phyloP scores from a whole-genome alignment of 192 early-diverging fungal genomes.

The Dissophora globulifera region DNA sequence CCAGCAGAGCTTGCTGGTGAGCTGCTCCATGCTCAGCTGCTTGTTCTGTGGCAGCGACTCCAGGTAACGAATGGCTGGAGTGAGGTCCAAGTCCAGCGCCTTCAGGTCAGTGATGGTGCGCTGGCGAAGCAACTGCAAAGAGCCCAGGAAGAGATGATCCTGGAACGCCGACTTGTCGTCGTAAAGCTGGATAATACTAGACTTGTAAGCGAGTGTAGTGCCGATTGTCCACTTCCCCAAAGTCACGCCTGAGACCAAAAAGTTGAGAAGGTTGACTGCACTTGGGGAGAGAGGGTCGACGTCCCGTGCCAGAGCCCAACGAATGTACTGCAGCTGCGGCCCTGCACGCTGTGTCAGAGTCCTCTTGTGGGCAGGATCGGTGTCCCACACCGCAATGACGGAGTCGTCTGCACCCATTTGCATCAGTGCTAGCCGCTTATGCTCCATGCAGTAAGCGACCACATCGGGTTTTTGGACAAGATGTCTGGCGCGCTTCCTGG shows the following conservation, averaged over 20 bases:
- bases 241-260: background rate
- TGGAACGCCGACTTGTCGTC: conserved; percentile 1
- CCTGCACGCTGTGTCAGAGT: background rate
- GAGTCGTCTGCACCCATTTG: background rate
- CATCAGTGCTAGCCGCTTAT: conserved; percentile 1
- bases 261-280: conserved; percentile 3
- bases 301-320: background rate
- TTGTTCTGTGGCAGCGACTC: background rate
- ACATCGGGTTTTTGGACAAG: conserved; percentile 3
- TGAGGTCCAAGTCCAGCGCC: conserved; percentile 1
- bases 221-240: background rate
- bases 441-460: conserved; percentile 13
- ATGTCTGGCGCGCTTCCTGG: conserved; percentile 2
- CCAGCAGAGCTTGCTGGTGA: conserved; percentile 1
- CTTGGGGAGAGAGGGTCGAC: conserved; percentile 3
- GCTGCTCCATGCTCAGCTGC: background rate
- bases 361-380: background rate
- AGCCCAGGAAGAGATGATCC: background rate
- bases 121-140: background rate
- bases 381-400: background rate
- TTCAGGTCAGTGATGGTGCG: background rate
- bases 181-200: conserved; percentile 1
- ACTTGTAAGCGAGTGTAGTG: conserved; percentile 3
- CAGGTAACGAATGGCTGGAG: background rate
- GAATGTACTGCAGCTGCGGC: background rate